Conservation (phyloP, 1,284 basidiomycete genomes). For the Golubevia sp. region DNA sequence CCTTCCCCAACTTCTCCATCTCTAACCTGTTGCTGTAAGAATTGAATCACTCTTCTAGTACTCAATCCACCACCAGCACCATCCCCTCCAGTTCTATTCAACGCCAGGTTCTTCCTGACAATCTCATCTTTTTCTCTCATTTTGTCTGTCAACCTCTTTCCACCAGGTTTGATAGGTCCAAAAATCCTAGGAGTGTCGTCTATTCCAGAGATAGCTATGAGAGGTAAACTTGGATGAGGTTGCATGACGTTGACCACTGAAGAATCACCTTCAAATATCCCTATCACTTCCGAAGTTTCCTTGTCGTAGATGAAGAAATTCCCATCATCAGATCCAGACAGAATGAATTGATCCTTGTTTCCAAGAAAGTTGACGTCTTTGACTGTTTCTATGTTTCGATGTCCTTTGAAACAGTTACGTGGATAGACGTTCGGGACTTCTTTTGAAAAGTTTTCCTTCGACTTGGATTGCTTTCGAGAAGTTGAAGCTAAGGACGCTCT, state of each 20-base stretch:
- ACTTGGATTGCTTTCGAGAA: slow-evolving; percentile 21
- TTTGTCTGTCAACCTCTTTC: too few species aligned
- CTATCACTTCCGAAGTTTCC: slow-evolving; percentile 21
- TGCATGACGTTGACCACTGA: slow-evolving; percentile 77
- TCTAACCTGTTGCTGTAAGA: too few species aligned
- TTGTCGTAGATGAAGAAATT: slow-evolving; percentile 70
- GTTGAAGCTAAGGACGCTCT: too few species aligned
- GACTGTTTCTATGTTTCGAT: slow-evolving; percentile 81
- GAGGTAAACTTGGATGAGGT: slow-evolving; percentile 76
- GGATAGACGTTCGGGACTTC: slow-evolving; percentile 73
- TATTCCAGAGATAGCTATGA: slow-evolving; percentile 85
- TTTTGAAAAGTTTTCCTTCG: slow-evolving; percentile 29
- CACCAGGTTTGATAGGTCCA: slow-evolving; percentile 64
- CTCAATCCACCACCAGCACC: too few species aligned
- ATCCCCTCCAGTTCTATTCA: too few species aligned
- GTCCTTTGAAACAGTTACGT: slow-evolving; percentile 72
- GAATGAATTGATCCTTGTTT: slow-evolving; percentile 75
- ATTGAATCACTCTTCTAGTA: too few species aligned
- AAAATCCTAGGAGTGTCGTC: slow-evolving; percentile 86
- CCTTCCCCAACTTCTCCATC: too few species aligned
- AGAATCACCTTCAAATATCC: slow-evolving; percentile 30
- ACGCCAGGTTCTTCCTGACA: too few species aligned
- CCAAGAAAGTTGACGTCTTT: slow-evolving; percentile 92
- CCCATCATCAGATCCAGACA: slow-evolving; percentile 87
- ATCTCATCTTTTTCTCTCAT: too few species aligned